Conservation (phyloP, 164 flowering plant species). For the Saururus chinensis region DNA sequence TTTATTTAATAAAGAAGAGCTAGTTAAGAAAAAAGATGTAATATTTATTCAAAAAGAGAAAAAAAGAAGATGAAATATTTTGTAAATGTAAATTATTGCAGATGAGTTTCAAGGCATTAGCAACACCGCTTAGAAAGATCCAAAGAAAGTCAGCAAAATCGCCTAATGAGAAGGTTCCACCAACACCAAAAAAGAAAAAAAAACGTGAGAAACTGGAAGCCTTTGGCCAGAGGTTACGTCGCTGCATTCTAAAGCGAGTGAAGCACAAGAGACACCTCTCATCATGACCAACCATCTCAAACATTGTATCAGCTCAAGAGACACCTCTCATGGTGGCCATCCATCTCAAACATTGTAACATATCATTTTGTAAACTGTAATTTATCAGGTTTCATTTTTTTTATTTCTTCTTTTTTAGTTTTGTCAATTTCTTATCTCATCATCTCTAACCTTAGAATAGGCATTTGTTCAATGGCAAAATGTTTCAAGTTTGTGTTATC, state of each 20-base stretch:
- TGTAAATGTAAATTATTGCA: conserved; percentile 8
- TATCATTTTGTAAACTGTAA: background rate
- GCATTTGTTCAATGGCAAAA: no score
- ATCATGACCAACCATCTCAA: conserved; percentile 20
- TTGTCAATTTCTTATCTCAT: background rate
- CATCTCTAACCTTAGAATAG: no score
- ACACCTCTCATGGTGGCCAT: background rate
- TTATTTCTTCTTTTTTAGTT: background rate
- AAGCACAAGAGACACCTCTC: conserved; percentile 46
- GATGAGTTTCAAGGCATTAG: conserved; percentile 36
- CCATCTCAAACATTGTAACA: background rate
- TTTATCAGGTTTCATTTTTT: background rate
- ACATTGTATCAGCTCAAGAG: background rate
- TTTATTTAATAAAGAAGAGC: no score
- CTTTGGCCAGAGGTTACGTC: conserved; percentile 60
- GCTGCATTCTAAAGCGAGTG: conserved; percentile 53
- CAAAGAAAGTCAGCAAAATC: conserved; percentile 16
- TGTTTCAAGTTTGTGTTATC: no score
- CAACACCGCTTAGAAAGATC: conserved; percentile 45
- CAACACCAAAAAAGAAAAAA: conserved; percentile 31
- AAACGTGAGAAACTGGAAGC: conserved; percentile 64
- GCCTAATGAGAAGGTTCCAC: conserved; percentile 15
- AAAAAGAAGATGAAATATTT: no score
- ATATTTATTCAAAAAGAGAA: no score
- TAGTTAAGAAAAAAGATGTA: no score